Base-by-base conservation (phyloP, 805 yeast genomes). In the Teunomyces atbi region DNA sequence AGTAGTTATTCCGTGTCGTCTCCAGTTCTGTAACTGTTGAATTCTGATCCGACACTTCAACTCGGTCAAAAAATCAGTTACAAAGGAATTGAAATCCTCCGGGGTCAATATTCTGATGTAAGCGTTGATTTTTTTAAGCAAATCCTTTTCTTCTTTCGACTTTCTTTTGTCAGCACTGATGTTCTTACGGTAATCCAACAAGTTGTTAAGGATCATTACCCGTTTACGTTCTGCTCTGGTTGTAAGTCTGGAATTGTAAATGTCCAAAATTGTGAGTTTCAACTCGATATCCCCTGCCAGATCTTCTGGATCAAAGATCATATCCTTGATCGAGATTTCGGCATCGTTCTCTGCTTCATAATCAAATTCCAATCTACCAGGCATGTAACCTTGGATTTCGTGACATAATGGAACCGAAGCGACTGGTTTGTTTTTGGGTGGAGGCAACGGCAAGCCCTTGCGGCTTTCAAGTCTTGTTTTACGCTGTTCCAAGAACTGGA, bases 351-450 rank as follows among this genome's bases (percentile, higher is more conserved):
- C 99, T 33, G 87, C 90, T 64, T 94, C 99, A 48, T 85, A 89
- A 59, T 94, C 99, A 64, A 94, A 94, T 65, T 94, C 99, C 50
- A 94, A 72, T 59, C 99, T 81, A 36, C 98, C 99, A 33, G 99
- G 99, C 99, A 94, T 94, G 63, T 84, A 94, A 2, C 97, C 97
- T 64, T 94, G 98, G 50, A 94, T 82, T 59, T 95, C 98, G 60
- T 95, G 97, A 69, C 98, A 91, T 47, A 94, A 77, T 0, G 99
- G 99, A 5, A 87, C 92, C 5, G 97, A 89, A 0, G 97, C 91
- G 40, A 87, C 82, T 4, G 95, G 89, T 62, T 92, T 94, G 50
- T 83, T 81, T 44, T 90, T 91, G 26, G 95, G 94, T 6, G 82
- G 78, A 10, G 95, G 95, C 52, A 88, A 66, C 5, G 95, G 90